Evolutionary conservation across 176 grass and related monocot species (phyloP), one percentile per base, ranked within the genome.

Genomic region (Panicum miliaceum): DNA sequence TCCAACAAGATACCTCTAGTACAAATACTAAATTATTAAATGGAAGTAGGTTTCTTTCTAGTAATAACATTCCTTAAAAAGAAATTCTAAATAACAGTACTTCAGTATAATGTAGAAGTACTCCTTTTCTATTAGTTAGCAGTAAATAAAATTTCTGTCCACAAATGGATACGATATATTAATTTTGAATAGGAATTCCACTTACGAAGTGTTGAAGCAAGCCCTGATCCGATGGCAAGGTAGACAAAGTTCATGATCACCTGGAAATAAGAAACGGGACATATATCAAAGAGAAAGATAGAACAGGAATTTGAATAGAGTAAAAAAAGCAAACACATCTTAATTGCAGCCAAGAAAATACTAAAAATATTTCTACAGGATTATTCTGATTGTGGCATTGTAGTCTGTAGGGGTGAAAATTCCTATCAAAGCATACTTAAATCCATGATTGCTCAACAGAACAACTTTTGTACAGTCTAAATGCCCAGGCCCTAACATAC

Each of bases 221-320:
- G 11, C 14, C 90, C 90, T 42, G 92, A 70, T 88, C 90, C 95
- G 73, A 92, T 83, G 74, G 73, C 92, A 77, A 97, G 82, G 84
- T 94, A 97, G 5, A 97, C 32, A 77, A 91, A 97, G 48, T 94
- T 92, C 71, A 91, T 42, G 76, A 88, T 83, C n/a, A 92, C 88
- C 95, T 97, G 76, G 32, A 82, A 86, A 45, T 16, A 68, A 52
- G 75, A 74, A 71, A 75, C 3, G 1, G 12, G 23, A 22, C 23
- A 18, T 42, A 46, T 8, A n/a, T 89, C 50, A 85, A 32, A 52
- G 7, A 62, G 48, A 36, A 29, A 58, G 54, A 58, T 23, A 58
- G 54, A 58, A 11, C 54, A 58, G 7, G 22, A 23, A 58, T 58
- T 22, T 22, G 52, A 32, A 32, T 32, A 32, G 29, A 12, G 43